A percentile compares a stretch with the other conserved stretches of the same genome.
Evolutionary conservation across 352 stramenopile species (phyloP).

Genomic region (Phytophthora cajani): DNA sequence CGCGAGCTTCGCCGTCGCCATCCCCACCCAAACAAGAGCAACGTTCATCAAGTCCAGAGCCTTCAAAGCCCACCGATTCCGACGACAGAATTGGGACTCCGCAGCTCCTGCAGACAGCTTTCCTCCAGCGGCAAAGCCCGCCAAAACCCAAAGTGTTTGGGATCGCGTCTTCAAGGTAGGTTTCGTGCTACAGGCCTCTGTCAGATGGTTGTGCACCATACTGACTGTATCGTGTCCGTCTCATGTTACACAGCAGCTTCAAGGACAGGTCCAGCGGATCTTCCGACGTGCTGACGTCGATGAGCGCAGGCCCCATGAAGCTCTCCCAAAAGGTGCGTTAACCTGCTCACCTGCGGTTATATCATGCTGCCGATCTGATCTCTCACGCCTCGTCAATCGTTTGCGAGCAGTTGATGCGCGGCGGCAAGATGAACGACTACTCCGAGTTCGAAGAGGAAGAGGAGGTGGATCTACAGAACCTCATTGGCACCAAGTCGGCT

Average conservation of each 20-base stretch:
- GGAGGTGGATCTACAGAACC: slow-evolving; percentile 75
- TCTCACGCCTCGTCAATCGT: slow-evolving; percentile 8
- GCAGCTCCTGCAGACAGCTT: slow-evolving; percentile 65
- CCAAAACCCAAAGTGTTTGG: slow-evolving; percentile 62
- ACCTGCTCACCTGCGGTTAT: background rate
- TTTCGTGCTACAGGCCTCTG: background rate
- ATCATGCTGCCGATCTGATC: background rate
- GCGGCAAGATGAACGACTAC: slow-evolving; percentile 77
- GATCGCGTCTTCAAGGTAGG: slow-evolving; percentile 55
- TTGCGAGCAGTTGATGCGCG: slow-evolving; percentile 60
- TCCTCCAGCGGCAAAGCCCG: slow-evolving; percentile 62
- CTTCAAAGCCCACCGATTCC: slow-evolving; percentile 12
- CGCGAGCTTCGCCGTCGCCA: slow-evolving; percentile 18
- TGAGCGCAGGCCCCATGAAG: slow-evolving; percentile 60
- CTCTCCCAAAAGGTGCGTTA: slow-evolving; percentile 67
- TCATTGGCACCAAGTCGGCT: slow-evolving; percentile 55
- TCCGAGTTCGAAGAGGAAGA: slow-evolving; percentile 86
- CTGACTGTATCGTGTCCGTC: slow-evolving; percentile 8
- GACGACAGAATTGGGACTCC: slow-evolving; percentile 41
- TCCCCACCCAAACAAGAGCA: slow-evolving; percentile 30
- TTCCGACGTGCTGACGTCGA: slow-evolving; percentile 66
- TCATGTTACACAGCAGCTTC: slow-evolving; percentile 30
- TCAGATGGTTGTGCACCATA: slow-evolving; percentile 5
- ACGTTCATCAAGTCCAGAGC: slow-evolving; percentile 22
- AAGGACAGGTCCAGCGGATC: slow-evolving; percentile 55